These are phyloP conservation scores for Chaetomium fimeti DNA, from an alignment of 495 filamentous ascomycete genomes.

Conservation along the genomic window DNA sequence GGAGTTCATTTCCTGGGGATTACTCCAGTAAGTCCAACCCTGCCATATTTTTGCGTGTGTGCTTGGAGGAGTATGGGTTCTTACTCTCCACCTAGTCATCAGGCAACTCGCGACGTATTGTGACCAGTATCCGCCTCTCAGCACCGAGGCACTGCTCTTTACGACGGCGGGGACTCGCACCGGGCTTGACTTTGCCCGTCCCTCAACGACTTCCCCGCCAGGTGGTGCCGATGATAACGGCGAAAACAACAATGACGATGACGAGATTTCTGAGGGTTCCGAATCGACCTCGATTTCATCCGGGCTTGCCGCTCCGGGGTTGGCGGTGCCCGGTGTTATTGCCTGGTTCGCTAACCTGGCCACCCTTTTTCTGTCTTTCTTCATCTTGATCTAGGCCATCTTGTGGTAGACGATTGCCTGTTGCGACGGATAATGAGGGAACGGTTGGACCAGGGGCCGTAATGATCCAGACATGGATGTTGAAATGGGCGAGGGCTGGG, in stretches of 20 bases:
- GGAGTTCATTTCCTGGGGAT: slow-evolving; percentile 19
- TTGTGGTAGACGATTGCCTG: background rate
- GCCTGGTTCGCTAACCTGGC: slow-evolving; percentile 19
- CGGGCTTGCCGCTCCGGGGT: slow-evolving; percentile 2
- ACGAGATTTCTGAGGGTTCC: background rate
- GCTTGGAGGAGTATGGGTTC: background rate
- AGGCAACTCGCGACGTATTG: slow-evolving; percentile 24
- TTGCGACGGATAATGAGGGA: background rate
- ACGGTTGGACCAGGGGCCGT: background rate
- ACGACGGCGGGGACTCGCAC: background rate
- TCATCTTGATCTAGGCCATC: slow-evolving; percentile 16
- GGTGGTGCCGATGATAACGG: background rate
- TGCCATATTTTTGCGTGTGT: background rate
- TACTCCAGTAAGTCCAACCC: slow-evolving; percentile 23
- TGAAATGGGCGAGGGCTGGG: background rate
- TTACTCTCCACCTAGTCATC: slow-evolving; percentile 18
- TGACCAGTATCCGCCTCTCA: slow-evolving; percentile 15
- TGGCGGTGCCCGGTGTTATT: slow-evolving; percentile 2
- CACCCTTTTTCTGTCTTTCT: slow-evolving; percentile 21
- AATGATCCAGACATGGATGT: background rate
- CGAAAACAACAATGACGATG: background rate
- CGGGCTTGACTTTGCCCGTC: background rate
- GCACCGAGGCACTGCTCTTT: background rate
- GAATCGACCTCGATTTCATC: slow-evolving; percentile 17
- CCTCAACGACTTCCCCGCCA: background rate